These are phyloP conservation scores for Fraxinus sp. DNA, from an alignment of 305 asterid species.

Conservation along the genomic window DNA sequence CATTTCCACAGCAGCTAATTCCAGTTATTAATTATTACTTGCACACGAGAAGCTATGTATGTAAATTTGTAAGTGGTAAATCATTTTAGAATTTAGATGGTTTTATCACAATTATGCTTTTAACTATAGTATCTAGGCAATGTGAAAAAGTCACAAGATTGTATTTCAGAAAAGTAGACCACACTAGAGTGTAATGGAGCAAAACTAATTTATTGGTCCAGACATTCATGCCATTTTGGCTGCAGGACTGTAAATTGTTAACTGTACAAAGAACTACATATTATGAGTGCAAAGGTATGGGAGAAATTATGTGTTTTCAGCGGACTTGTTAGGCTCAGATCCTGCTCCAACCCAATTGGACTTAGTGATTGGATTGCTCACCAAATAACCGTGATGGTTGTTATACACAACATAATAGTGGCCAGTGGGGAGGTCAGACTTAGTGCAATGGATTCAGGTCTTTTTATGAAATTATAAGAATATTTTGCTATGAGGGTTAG, in stretches of 20 bases:
- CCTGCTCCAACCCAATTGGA: neutral
- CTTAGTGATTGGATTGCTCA: neutral
- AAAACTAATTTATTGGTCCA: conserved; percentile 1
- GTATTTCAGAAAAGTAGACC: neutral
- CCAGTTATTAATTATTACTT: neutral
- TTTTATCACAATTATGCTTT: neutral
- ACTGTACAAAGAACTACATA: neutral
- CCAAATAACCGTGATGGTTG: neutral
- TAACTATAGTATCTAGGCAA: neutral
- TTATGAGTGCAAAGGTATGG: neutral
- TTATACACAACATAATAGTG: neutral
- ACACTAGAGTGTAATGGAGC: neutral
- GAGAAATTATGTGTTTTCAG: neutral
- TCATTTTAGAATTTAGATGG: neutral
- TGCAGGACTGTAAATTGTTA: neutral
- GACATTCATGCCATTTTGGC: neutral
- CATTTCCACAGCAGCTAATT: neutral
- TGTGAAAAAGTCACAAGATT: neutral
- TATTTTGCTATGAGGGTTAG: neutral
- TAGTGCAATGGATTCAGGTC: neutral
- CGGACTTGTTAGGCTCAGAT: neutral
- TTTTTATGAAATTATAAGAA: neutral
- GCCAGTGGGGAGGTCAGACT: neutral
- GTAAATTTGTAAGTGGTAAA: neutral
- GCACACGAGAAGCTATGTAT: neutral